Base-by-base conservation (phyloP, 2,329 filamentous ascomycete species). In the Tolypocladium guangdongense region DNA sequence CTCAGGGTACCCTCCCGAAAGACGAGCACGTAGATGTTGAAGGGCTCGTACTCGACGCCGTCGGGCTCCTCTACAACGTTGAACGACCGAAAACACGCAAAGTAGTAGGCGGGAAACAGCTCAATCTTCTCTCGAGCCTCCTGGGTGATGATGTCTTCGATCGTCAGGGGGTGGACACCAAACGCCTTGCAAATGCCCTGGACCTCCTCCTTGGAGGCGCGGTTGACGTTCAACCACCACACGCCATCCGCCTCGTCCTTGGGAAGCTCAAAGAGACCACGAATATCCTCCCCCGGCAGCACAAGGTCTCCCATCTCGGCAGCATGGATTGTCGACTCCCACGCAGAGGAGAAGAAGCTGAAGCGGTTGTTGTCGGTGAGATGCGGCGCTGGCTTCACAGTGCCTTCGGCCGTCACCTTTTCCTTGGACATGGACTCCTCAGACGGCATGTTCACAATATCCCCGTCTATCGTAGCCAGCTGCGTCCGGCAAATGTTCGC, bases 51-150 rank as follows among this genome's bases (percentile, higher is more conserved):
- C 65, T 95, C 95, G 54, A 88, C 82, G 50, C 86, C 85, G 36
- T 84, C 80, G 61, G 88, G 86, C 60, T 95, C 87, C 59, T 89
- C 77, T 52, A 92, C 87, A 11, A 81, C 73, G 61, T 83, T 87
- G 75, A 97, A 99, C 2, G 91, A 96, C 52, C 92, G 84, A 79
- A 97, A 99, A 68, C 89, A 95, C 50, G 96, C 89, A 68, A 99
- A 97, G 72, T 99, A 99, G 74, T 99, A 99, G 43, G 90, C 90
- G 27, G 89, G 88, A 73, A 99, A 99, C 27, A 99, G 79, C 71
- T 99, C 93, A 53, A 99, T 96, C 76, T 99, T 99, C 73, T 99
- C 93, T 45, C 93, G 90, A 12, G 91, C 87, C 71, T 99, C 93
- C 67, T 96, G 90, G 0, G 89, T 95, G 56, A 86, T 86, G 60